A percentile compares a stretch with the other conserved stretches of the same genome.
Evolutionary conservation across 306 rosid species (phyloP).

Genomic region (Rosa rugosa): DNA sequence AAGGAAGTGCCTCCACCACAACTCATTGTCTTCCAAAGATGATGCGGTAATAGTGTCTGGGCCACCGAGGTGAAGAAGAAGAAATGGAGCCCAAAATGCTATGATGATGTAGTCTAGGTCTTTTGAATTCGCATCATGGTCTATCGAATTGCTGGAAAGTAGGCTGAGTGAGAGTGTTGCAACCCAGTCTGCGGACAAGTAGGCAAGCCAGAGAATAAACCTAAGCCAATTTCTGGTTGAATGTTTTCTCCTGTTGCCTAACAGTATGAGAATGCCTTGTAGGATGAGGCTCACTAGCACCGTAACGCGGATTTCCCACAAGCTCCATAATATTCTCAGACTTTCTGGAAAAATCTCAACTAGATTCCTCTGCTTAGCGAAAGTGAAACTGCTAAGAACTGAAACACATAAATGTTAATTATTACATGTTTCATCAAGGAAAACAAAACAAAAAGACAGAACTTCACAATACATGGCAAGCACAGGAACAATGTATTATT

Average conservation of each 20-base stretch:
- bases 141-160: not conserved
- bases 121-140: not conserved
- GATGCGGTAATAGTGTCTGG: conserved; percentile 43
- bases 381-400: too few relatives aligned
- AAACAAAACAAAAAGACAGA: too few relatives aligned
- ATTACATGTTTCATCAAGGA: too few relatives aligned
- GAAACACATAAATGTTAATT: too few relatives aligned
- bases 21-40: conserved; percentile 40
- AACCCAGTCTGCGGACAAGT: conserved; percentile 36
- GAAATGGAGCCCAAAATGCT: conserved; percentile 12
- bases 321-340: not conserved
- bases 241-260: not conserved
- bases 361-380: too few relatives aligned
- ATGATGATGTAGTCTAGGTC: not conserved
- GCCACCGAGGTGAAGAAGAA: conserved; percentile 41
- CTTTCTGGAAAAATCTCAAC: not conserved
- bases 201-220: conserved; percentile 20
- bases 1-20: conserved; percentile 33
- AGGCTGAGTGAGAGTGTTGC: conserved; percentile 28
- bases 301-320: not conserved
- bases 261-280: not conserved
- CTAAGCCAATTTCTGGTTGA: not conserved
- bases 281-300: not conserved
- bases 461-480: too few relatives aligned
- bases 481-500: too few relatives aligned